These are phyloP conservation scores for Tetradesmus lagerheimii DNA, from an alignment of 139 green algal genomes.

Conservation along the genomic window DNA sequence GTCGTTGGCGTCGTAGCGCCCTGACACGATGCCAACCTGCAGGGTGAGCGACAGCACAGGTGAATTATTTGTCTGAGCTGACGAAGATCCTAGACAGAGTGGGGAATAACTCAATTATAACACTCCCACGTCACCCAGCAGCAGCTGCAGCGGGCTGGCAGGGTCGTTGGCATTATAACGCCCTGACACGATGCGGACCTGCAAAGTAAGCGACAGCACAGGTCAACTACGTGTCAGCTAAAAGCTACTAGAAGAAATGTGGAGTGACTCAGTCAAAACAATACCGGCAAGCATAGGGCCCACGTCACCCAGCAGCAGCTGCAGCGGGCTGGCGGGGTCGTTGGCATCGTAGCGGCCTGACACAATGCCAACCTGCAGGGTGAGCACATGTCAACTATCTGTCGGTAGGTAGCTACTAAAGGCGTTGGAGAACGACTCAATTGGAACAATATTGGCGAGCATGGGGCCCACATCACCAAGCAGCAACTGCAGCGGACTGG, in stretches of 20 bases:
- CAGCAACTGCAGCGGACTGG: constrained; percentile 34
- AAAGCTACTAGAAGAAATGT: too few relatives aligned
- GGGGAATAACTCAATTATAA: too few relatives aligned
- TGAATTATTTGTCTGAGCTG: too few relatives aligned
- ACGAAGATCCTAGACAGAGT: too few relatives aligned
- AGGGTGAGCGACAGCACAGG: not conserved
- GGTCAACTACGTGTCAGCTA: too few relatives aligned
- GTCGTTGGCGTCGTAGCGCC: constrained; percentile 43
- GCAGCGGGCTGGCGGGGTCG: constrained; percentile 37
- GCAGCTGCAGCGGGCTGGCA: constrained; percentile 25
- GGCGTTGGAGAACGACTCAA: too few relatives aligned
- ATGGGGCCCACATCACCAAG: constrained; percentile 66
- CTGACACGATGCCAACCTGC: constrained; percentile 34
- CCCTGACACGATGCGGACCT: constrained; percentile 27
- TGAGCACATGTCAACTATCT: too few relatives aligned
- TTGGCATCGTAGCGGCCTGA: constrained; percentile 17
- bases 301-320: constrained; percentile 61
- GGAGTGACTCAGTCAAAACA: too few relatives aligned
- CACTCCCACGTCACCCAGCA: constrained; percentile 66
- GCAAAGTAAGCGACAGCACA: not conserved
- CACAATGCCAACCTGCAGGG: constrained; percentile 39
- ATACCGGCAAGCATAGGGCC: too few relatives aligned
- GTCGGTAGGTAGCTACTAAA: too few relatives aligned
- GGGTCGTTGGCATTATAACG: constrained; percentile 44
- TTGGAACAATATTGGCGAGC: too few relatives aligned